Base-by-base conservation (phyloP, 2,329 filamentous ascomycete species). In the Fusarium sp. region DNA sequence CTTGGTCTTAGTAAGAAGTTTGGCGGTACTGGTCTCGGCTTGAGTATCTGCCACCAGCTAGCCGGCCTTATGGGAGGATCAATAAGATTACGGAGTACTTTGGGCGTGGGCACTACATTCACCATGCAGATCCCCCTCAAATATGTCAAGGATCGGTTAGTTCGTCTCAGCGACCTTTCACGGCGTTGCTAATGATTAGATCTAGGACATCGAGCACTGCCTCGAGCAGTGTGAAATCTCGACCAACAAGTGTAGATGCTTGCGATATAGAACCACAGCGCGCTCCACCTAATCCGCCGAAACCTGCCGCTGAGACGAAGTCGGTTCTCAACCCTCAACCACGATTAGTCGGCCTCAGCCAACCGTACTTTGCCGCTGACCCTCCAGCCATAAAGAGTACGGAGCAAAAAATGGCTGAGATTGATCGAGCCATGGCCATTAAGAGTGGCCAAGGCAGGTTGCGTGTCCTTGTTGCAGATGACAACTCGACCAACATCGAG, bases 21-120 rank as follows among this genome's bases (percentile, higher is more conserved):
- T 71, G 92, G 92, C 15, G 93, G 93, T 14, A 97, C 93, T 1
- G 93, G 93, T 4, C 79, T 97, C 2, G 93, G 93, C 2, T 75
- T 97, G 50, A 94, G 90, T 70, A 97, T 97, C 68, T 96, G 92
- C 76, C 89, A 91, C 17, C 93, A 97, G 73, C 79, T 97, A 33
- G 91, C 92, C 4, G 86, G 81, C 14, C 78, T 97, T 14, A 96
- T 97, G 92, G 88, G 88, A 45, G 93, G 93, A 9, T 84, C 79
- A 1, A 91, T 97, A 46, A 80, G 80, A 3, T 78, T 97, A 32
- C 84, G 82, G 60, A 96, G 92, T 70, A 84, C 86, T 7, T 79
- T 90, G 14, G 90, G 89, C 1, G 82, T 87, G 10, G 93, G 93
- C 13, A 92, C 91, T 36, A 90, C 86, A 0, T 97, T 97, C 68